These are phyloP conservation scores for Backusella mclennaniae DNA, from an alignment of 192 early-diverging fungal genomes.

Conservation along the genomic window DNA sequence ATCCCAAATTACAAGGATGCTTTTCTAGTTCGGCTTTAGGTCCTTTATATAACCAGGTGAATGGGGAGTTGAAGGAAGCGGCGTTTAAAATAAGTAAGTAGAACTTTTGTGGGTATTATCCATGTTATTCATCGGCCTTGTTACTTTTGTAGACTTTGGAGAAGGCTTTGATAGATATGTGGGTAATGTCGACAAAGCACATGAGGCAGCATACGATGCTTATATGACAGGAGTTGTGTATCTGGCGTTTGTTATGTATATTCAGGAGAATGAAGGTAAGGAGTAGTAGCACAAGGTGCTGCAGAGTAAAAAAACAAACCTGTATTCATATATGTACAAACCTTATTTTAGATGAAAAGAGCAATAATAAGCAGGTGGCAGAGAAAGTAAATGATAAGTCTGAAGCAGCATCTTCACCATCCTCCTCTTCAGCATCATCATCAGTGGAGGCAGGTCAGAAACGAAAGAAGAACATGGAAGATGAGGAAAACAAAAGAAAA, in stretches of 20 bases:
- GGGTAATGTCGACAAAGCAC: conserved; percentile 43
- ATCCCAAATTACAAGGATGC: conserved; percentile 43
- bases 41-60: conserved; percentile 15
- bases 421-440: not conserved
- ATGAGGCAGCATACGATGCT: conserved; percentile 94
- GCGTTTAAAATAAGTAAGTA: conserved; percentile 54
- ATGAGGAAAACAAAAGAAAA: not conserved
- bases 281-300: not conserved
- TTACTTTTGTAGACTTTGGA: conserved; percentile 42
- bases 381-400: not conserved
- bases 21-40: conserved; percentile 27
- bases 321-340: not conserved
- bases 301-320: no score
- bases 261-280: conserved; percentile 42
- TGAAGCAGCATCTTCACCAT: not conserved
- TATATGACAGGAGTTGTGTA: conserved; percentile 86
- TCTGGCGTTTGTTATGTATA: conserved; percentile 58
- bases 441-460: not conserved
- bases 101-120: not conserved
- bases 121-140: not conserved
- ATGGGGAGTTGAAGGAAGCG: conserved; percentile 12
- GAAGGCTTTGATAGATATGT: conserved; percentile 47
- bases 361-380: not conserved
- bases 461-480: not conserved
- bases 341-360: not conserved